Evolutionary conservation across 2,329 filamentous ascomycete genomes (phyloP).

Genomic region (Xylariaceae sp.): DNA sequence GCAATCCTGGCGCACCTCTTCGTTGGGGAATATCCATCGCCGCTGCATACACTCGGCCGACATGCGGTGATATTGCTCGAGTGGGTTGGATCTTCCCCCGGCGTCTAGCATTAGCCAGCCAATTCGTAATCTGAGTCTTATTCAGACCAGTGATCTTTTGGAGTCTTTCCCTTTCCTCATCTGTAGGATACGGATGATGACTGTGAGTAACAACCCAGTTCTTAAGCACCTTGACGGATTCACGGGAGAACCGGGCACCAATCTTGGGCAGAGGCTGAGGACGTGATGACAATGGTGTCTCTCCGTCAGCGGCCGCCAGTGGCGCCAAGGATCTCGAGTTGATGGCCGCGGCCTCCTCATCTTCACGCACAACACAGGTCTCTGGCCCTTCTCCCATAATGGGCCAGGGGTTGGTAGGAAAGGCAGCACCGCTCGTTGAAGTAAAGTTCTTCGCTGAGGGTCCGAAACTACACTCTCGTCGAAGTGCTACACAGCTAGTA

Average conservation of each 20-base stretch:
- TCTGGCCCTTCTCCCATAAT: slow-evolving; percentile 40
- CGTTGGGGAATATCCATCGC: slow-evolving; percentile 69
- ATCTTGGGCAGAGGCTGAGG: slow-evolving; percentile 49
- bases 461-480: slow-evolving; percentile 54
- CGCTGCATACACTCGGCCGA: slow-evolving; percentile 52
- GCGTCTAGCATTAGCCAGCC: slow-evolving; percentile 84
- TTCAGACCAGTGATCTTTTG: slow-evolving; percentile 74
- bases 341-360: slow-evolving; percentile 26
- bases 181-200: slow-evolving; percentile 80
- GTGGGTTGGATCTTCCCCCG: slow-evolving; percentile 70
- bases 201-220: slow-evolving; percentile 77
- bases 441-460: slow-evolving; percentile 32
- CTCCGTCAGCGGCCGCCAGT: slow-evolving; percentile 18
- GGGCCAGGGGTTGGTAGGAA: slow-evolving; percentile 44
- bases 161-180: slow-evolving; percentile 77
- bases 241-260: slow-evolving; percentile 70
- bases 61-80: slow-evolving; percentile 63
- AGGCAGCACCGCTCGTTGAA: slow-evolving; percentile 32
- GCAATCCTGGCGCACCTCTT: slow-evolving; percentile 46
- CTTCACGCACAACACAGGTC: slow-evolving; percentile 36
- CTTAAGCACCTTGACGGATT: slow-evolving; percentile 74
- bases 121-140: slow-evolving; percentile 81
- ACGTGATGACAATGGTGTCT: slow-evolving; percentile 28
- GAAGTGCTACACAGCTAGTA: slow-evolving; percentile 56
- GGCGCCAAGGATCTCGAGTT: slow-evolving; percentile 18